Conservation (phyloP, 1,139 yeast genomes). For the Taphrina wiesneri region DNA sequence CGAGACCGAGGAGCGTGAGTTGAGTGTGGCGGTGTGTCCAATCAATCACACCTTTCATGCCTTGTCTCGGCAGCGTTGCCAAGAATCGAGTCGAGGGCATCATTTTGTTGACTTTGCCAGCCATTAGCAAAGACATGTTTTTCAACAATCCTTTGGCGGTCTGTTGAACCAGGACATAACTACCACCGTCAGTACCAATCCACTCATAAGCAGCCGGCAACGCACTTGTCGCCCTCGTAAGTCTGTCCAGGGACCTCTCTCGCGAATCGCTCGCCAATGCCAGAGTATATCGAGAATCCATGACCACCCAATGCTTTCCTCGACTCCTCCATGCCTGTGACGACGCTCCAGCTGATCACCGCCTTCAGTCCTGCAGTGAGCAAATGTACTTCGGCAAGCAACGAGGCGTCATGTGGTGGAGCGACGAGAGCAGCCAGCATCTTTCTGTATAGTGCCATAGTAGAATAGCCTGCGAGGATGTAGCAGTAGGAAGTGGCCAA, state of each 20-base stretch:
- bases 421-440: constrained; percentile 27
- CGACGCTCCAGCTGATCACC: constrained; percentile 29
- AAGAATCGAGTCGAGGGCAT: constrained; percentile 23
- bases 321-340: constrained; percentile 27
- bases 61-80: background rate
- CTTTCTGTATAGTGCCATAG: constrained; percentile 8
- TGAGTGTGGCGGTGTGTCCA: constrained; percentile 7
- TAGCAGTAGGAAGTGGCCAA: constrained; percentile 23
- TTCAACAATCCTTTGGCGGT: constrained; percentile 32
- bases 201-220: no score
- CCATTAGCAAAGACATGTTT: background rate
- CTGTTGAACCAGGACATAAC: constrained; percentile 31
- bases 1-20: background rate
- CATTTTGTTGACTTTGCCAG: background rate
- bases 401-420: constrained; percentile 31
- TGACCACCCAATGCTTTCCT: constrained; percentile 34
- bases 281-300: constrained; percentile 29
- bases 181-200: background rate
- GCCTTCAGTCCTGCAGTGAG: constrained; percentile 31
- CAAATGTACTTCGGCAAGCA: constrained; percentile 30
- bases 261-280: constrained; percentile 33
- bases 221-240: constrained; percentile 30
- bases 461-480: constrained; percentile 28
- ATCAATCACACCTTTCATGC: background rate
- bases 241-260: constrained; percentile 32